Evolutionary conservation across 164 flowering plant species (phyloP).

Genomic region (Macadamia integrifolia): DNA sequence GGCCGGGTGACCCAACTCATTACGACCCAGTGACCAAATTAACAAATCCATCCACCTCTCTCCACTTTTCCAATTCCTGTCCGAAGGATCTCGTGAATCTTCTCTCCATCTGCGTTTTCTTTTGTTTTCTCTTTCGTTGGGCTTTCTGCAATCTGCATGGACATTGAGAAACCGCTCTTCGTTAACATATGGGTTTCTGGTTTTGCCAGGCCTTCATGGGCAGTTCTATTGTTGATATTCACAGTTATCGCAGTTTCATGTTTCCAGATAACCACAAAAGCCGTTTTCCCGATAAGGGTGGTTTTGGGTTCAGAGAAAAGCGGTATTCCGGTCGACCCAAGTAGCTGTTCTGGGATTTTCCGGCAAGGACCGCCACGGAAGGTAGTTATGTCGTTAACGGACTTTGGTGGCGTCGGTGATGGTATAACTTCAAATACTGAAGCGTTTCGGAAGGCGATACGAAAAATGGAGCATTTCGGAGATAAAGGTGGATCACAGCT

Average conservation of each 20-base stretch:
- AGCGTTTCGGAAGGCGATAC: slow-evolving; percentile 64
- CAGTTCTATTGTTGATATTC: slow-evolving; percentile 25
- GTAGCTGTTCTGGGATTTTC: slow-evolving; percentile 45
- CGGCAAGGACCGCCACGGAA: slow-evolving; percentile 22
- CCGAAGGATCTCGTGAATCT: too few relatives aligned
- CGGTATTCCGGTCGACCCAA: not conserved
- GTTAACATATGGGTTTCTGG: slow-evolving; percentile 9
- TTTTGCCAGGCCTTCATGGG: slow-evolving; percentile 35
- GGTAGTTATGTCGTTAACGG: slow-evolving; percentile 50
- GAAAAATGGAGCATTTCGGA: slow-evolving; percentile 34
- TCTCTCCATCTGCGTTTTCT: too few relatives aligned
- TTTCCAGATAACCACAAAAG: slow-evolving; percentile 27
- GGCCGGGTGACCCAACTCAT: too few relatives aligned
- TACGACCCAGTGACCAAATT: too few relatives aligned
- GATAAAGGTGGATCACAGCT: slow-evolving; percentile 67
- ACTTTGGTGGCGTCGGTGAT: slow-evolving; percentile 93
- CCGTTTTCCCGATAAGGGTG: slow-evolving; percentile 22
- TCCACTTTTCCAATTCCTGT: too few relatives aligned
- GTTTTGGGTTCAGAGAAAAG: slow-evolving; percentile 7
- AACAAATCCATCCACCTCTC: too few relatives aligned
- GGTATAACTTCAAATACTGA: slow-evolving; percentile 76
- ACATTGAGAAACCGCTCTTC: slow-evolving; percentile 20
- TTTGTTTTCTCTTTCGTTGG: too few relatives aligned
- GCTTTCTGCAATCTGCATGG: slow-evolving; percentile 18
- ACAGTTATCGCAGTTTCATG: slow-evolving; percentile 32